Conservation (phyloP, 208 protist genomes). For the Trichomonas gallinae region DNA sequence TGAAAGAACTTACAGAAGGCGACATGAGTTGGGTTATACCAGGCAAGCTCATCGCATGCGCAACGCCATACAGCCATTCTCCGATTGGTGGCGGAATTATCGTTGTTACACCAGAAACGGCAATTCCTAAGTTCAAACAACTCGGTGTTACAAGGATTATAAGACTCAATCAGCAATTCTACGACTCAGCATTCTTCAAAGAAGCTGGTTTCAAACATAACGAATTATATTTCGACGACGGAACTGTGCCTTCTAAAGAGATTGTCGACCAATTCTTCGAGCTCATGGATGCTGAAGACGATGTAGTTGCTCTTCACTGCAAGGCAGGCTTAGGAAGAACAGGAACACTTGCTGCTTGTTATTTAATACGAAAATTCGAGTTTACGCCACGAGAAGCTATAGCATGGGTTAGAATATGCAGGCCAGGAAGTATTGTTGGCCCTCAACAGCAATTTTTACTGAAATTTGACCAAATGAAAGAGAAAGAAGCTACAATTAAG, state of each 20-base stretch:
- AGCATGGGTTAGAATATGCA: conserved; percentile 72
- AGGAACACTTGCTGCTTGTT: conserved; percentile 62
- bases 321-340: neutral
- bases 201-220: neutral
- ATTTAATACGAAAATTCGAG: conserved; percentile 59
- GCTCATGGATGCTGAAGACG: neutral
- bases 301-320: neutral
- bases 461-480: conserved; percentile 27
- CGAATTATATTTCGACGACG: neutral
- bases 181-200: neutral
- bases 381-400: conserved; percentile 72
- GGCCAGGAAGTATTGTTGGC: conserved; percentile 80
- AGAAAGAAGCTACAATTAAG: neutral
- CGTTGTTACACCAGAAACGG: neutral
- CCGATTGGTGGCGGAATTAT: neutral
- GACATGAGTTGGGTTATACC: conserved; percentile 83
- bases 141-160: neutral
- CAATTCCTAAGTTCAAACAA: neutral
- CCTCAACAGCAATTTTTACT: conserved; percentile 78
- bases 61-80: conserved; percentile 41
- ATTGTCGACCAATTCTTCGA: neutral
- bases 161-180: neutral
- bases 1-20: conserved; percentile 61
- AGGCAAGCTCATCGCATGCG: conserved; percentile 68
- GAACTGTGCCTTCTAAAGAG: neutral